These are phyloP conservation scores for Pilatotrama ljubarskyi DNA, from an alignment of 768 basidiomycete species.

Conservation along the genomic window DNA sequence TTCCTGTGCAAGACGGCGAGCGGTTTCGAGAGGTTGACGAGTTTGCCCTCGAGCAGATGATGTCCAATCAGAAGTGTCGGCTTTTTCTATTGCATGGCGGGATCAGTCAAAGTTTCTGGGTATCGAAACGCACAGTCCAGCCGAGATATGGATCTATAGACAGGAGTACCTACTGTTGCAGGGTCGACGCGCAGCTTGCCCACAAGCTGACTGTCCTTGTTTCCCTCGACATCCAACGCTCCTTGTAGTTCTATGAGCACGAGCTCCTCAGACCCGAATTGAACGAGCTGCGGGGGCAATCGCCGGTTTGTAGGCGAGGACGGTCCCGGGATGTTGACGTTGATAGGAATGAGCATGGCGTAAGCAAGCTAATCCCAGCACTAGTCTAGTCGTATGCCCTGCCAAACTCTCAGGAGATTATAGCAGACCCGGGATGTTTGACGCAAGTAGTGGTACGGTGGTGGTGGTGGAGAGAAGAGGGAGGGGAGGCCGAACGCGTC, in stretches of 20 bases:
- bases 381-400: no score
- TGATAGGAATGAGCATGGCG: constrained; percentile 68
- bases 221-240: constrained; percentile 67
- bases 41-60: constrained; percentile 87
- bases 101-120: no score
- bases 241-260: constrained; percentile 91
- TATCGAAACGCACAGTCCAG: no score
- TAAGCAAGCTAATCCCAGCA: no score
- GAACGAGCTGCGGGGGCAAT: constrained; percentile 65
- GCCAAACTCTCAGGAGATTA: no score
- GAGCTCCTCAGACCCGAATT: constrained; percentile 76
- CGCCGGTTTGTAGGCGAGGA: constrained; percentile 35
- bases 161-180: constrained; percentile 44
- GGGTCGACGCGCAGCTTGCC: constrained; percentile 74
- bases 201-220: constrained; percentile 69
- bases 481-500: neutral
- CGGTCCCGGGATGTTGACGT: constrained; percentile 36
- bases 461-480: no score
- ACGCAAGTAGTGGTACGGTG: no score
- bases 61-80: constrained; percentile 83
- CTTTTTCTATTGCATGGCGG: constrained; percentile 51
- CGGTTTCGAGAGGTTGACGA: constrained; percentile 74
- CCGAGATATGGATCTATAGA: no score
- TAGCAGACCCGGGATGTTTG: no score
- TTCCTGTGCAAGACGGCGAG: constrained; percentile 69